phyloP scores from a whole-genome alignment of 768 basidiomycete species.

The Obba rivulosa region DNA sequence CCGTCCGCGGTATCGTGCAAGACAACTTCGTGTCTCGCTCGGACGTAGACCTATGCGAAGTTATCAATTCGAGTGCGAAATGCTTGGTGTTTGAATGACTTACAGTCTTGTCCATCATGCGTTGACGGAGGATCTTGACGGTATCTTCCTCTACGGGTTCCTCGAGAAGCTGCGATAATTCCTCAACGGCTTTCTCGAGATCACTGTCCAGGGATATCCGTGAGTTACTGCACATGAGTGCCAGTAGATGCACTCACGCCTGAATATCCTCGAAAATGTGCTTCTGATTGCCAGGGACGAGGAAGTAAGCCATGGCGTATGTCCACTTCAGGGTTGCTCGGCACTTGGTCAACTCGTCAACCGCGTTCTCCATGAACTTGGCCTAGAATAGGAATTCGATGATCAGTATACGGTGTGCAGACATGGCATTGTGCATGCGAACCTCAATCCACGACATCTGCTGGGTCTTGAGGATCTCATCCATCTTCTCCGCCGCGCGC shows the following conservation, averaged over 20 bases:
- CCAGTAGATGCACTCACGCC: constrained; percentile 41
- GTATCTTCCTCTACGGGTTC: constrained; percentile 77
- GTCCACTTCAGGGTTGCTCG: constrained; percentile 98
- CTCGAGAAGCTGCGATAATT: constrained; percentile 88
- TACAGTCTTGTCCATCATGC: constrained; percentile 91
- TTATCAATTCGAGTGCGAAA: too few relatives aligned
- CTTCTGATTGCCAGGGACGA: constrained; percentile 86
- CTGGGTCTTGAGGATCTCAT: constrained; percentile 93
- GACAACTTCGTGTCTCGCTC: constrained; percentile 90
- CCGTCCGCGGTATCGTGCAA: constrained; percentile 90
- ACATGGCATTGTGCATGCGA: constrained; percentile 21
- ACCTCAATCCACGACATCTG: constrained; percentile 96
- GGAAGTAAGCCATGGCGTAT: constrained; percentile 99
- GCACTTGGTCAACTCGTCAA: constrained; percentile 84
- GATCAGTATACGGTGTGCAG: background rate
- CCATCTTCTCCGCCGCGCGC: constrained; percentile 99
- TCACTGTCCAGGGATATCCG: constrained; percentile 48
- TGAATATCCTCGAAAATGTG: constrained; percentile 97
- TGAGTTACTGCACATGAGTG: background rate
- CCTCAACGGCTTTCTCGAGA: constrained; percentile 91
- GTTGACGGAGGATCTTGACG: constrained; percentile 77
- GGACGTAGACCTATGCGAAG: constrained; percentile 83
- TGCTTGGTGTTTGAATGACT: background rate
- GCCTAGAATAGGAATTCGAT: constrained; percentile 8
- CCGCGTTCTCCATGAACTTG: constrained; percentile 95